Base-by-base conservation (phyloP, 2,329 filamentous ascomycete genomes). In the Botryotinia calthae region DNA sequence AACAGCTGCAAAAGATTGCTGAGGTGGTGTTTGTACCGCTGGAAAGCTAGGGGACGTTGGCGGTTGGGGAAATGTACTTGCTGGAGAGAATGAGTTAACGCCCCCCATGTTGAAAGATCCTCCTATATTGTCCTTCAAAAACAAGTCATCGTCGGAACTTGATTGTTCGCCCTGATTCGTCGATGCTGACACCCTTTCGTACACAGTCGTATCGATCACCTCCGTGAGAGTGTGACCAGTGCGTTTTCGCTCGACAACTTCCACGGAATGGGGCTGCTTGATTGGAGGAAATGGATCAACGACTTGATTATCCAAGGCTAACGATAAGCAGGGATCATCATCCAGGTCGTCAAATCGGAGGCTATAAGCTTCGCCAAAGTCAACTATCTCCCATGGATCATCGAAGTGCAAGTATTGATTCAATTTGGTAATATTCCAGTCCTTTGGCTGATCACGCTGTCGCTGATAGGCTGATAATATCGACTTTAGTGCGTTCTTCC, bases 381-480 rank as follows among this genome's bases (percentile, higher is more conserved):
- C 84, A 25, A 91, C 84, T 14, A 92, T 90, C 73, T 94, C 89
- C 46, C 87, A 82, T 72, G 91, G 86, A 0, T 87, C 88, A 75
- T 93, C 92, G 75, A 93, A 94, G 25, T 85, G 84, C n/a, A 91
- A 82, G 74, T 87, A 86, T 14, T 81, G 82, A 77, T 90, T 90
- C 40, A 91, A 80, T 8, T 84, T 85, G 0, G 83, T 80, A 0
- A 88, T 84, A 0, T 88, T 90, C 63, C 91, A 85, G 75, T 91
- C 89, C 76, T 87, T 88, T 3, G 88, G 85, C 9, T 86, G 84
- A 69, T 87, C 86, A 73, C 87, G 85, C 37, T 87, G 87, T 72
- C 88, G 85, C 2, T 86, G 84, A 74, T 90, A 88, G 1, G 87
- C 84, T 71, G 82, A 84, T 68, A 87, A 85, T 34, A 91, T 82